A percentile compares a stretch with the other conserved stretches of the same genome.
Evolutionary conservation across 2,329 filamentous ascomycete species (phyloP).

Genomic region (Ascochyta rabiei): DNA sequence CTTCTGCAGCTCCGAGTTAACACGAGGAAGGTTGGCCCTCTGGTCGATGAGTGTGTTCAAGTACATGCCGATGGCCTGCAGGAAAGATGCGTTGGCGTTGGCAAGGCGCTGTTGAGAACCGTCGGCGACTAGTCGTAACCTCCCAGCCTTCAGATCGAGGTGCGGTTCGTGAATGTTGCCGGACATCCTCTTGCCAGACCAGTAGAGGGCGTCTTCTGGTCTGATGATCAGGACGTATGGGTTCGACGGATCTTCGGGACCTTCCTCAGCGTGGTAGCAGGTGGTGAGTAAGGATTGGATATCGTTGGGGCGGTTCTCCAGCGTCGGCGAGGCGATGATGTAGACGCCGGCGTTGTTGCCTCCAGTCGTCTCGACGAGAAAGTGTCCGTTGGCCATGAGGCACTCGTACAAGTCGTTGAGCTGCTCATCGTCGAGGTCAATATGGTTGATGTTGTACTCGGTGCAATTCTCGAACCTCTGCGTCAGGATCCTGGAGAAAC

Average conservation of each 20-base stretch:
- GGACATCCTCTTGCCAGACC: constrained; percentile 79
- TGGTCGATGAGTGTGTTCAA: constrained; percentile 91
- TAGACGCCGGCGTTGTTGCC: constrained; percentile 75
- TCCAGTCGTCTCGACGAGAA: constrained; percentile 75
- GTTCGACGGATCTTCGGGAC: constrained; percentile 74
- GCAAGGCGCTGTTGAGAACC: constrained; percentile 79
- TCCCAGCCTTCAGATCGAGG: constrained; percentile 83
- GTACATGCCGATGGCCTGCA: constrained; percentile 79
- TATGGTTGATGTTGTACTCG: constrained; percentile 86
- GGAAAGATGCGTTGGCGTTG: constrained; percentile 78
- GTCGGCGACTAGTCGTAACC: constrained; percentile 86
- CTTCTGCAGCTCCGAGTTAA: constrained; percentile 88
- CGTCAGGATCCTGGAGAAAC: constrained; percentile 88
- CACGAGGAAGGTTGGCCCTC: constrained; percentile 88
- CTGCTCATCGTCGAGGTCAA: constrained; percentile 68
- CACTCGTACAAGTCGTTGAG: constrained; percentile 81
- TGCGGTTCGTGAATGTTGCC: constrained; percentile 76
- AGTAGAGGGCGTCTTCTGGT: constrained; percentile 77
- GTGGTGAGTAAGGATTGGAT: constrained; percentile 86
- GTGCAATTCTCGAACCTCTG: constrained; percentile 96
- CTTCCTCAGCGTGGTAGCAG: constrained; percentile 72
- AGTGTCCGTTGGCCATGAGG: constrained; percentile 81
- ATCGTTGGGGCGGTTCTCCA: constrained; percentile 77
- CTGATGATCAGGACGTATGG: constrained; percentile 86
- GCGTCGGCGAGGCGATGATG: constrained; percentile 80